These are phyloP conservation scores for Striga asiatica DNA, from an alignment of 257 asterid genomes.

Conservation along the genomic window DNA sequence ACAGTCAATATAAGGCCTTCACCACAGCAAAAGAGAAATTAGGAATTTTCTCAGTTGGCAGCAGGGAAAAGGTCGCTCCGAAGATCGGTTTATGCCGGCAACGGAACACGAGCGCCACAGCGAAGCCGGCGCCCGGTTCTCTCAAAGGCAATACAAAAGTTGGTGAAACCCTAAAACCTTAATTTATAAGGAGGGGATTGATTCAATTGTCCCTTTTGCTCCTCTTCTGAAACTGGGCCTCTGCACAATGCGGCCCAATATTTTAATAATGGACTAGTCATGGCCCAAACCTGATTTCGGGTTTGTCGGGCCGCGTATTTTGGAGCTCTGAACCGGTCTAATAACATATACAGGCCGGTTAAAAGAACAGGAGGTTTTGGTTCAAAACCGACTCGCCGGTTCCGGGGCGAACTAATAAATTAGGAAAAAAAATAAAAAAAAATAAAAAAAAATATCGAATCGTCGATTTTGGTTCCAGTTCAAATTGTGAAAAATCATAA, in stretches of 20 bases:
- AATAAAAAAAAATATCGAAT: too few relatives aligned
- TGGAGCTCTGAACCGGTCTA: too few relatives aligned
- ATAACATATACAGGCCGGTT: too few relatives aligned
- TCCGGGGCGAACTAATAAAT: too few relatives aligned
- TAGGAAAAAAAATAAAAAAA: too few relatives aligned
- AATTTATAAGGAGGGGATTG: background rate
- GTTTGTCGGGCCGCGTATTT: too few relatives aligned
- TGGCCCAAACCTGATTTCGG: too few relatives aligned
- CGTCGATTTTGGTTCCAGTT: too few relatives aligned
- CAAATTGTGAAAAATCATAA: too few relatives aligned
- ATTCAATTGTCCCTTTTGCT: background rate
- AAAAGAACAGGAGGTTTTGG: too few relatives aligned
- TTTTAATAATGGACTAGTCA: too few relatives aligned
- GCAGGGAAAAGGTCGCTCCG: background rate
- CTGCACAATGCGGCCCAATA: background rate
- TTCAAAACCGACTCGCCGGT: too few relatives aligned
- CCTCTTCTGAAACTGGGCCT: background rate
- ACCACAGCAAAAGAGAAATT: background rate
- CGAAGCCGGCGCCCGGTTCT: background rate
- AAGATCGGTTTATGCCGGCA: background rate
- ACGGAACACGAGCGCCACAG: background rate
- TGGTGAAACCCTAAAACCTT: background rate
- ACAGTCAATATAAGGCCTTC: background rate
- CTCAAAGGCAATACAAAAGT: background rate
- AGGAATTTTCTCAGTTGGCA: background rate